Evolutionary conservation across 179 eudicot species (phyloP).

Genomic region (Beta lomatogona): DNA sequence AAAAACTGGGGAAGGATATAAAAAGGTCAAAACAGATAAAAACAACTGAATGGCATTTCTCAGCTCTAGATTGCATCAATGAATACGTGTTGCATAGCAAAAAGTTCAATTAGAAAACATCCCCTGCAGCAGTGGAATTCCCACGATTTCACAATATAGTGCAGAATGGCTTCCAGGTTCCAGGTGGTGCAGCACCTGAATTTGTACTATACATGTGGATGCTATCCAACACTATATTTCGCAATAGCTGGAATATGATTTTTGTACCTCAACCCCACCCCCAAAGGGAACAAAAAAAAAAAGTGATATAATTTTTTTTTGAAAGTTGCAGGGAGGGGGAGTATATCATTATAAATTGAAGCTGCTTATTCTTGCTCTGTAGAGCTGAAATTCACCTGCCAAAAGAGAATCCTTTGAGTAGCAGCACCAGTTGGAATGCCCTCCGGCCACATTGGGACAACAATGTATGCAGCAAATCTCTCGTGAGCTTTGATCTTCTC

Average conservation of each 20-base stretch:
- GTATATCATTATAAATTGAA: background rate
- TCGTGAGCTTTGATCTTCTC: constrained; percentile 53
- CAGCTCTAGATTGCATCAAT: background rate
- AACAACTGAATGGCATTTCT: background rate
- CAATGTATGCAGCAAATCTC: constrained; percentile 60
- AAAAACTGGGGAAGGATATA: background rate
- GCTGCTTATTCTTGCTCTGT: background rate
- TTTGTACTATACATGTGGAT: background rate
- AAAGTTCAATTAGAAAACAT: background rate
- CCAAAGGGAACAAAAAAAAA: too few species aligned
- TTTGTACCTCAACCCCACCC: background rate
- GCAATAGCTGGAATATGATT: background rate
- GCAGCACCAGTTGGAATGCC: constrained; percentile 50
- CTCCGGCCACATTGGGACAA: constrained; percentile 76
- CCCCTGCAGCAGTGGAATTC: background rate
- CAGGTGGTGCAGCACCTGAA: background rate
- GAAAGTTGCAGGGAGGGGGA: too few species aligned
- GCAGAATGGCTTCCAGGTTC: background rate
- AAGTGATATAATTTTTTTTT: too few species aligned
- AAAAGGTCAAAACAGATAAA: background rate
- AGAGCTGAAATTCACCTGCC: constrained; percentile 48
- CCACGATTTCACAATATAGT: background rate
- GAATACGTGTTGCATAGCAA: background rate
- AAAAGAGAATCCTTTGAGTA: constrained; percentile 55
- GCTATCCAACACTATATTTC: background rate